These are phyloP conservation scores for Candida easanensis DNA, from an alignment of 805 yeast species.

Conservation along the genomic window DNA sequence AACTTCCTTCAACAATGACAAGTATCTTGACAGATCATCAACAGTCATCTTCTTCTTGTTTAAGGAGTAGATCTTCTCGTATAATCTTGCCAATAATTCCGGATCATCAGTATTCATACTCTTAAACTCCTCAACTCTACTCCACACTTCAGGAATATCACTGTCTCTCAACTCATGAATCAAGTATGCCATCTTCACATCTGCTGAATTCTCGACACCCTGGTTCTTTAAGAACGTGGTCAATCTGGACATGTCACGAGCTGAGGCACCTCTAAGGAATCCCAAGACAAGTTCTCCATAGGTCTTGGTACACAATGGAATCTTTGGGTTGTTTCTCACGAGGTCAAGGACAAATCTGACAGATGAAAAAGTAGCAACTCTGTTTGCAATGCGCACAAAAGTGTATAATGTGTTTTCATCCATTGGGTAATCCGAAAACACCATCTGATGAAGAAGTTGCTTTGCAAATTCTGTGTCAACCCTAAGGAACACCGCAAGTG, in stretches of 20 bases:
- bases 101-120: slow-evolving; percentile 1
- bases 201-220: slow-evolving; percentile 2
- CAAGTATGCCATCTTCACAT: slow-evolving; percentile 11
- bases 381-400: slow-evolving; percentile 18
- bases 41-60: slow-evolving; percentile 10
- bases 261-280: slow-evolving; percentile 10
- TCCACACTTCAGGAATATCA: slow-evolving; percentile 9
- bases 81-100: slow-evolving; percentile 1
- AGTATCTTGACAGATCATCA: slow-evolving; percentile 10
- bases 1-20: slow-evolving; percentile 10
- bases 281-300: slow-evolving; percentile 16
- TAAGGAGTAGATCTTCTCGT: slow-evolving; percentile 6
- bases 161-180: slow-evolving; percentile 5
- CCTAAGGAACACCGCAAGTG: slow-evolving; percentile 21
- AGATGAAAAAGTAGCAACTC: slow-evolving; percentile 19
- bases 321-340: slow-evolving; percentile 20
- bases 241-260: slow-evolving; percentile 11
- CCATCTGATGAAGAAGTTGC: slow-evolving; percentile 28
- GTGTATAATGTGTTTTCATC: slow-evolving; percentile 19
- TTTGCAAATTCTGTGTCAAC: slow-evolving; percentile 26
- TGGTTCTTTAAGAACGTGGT: slow-evolving; percentile 1
- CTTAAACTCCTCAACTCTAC: slow-evolving; percentile 3
- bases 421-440: slow-evolving; percentile 24
- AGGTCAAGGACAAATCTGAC: slow-evolving; percentile 22
- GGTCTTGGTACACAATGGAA: slow-evolving; percentile 18